A percentile compares a stretch with the other conserved stretches of the same genome.
Conservation (phyloP, 2,329 filamentous ascomycete species). For the Dactylonectria estremocensis region DNA sequence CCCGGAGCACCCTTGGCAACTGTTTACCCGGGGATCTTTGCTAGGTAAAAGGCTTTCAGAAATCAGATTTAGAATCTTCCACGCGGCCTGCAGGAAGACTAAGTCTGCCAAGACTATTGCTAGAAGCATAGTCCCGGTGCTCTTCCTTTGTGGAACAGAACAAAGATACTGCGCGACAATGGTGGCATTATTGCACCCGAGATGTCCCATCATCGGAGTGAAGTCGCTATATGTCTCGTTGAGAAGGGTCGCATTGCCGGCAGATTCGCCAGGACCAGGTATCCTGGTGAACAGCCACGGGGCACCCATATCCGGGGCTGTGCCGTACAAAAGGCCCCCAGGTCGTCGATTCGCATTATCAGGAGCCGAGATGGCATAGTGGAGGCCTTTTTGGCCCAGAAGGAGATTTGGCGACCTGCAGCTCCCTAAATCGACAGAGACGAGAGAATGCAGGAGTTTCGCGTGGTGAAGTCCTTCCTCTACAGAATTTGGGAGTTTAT, state of each 20-base stretch:
- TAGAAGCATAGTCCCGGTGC: conserved; percentile 26
- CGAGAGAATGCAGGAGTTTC: conserved; percentile 27
- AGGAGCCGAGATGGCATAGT: conserved; percentile 29
- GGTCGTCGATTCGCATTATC: conserved; percentile 27
- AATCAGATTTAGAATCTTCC: conserved; percentile 27
- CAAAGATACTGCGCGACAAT: conserved; percentile 36
- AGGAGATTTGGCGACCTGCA: conserved; percentile 16
- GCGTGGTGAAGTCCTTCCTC: conserved; percentile 30
- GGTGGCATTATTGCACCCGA: conserved; percentile 6
- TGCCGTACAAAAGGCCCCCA: conserved; percentile 1
- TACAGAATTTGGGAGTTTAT: neutral
- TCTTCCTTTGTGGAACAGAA: conserved; percentile 32
- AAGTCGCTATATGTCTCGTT: conserved; percentile 29
- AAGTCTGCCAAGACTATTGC: conserved; percentile 33
- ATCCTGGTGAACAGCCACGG: conserved; percentile 19
- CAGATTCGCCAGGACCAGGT: neutral
- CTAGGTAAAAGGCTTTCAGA: conserved; percentile 23
- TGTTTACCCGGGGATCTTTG: neutral
- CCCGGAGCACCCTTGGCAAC: conserved; percentile 19
- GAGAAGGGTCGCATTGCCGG: conserved; percentile 7
- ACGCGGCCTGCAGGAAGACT: conserved; percentile 36
- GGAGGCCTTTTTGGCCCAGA: conserved; percentile 12
- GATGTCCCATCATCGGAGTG: conserved; percentile 5
- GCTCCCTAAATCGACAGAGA: conserved; percentile 31
- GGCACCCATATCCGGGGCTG: neutral